These are phyloP conservation scores for Ascochyta clinopodiicola DNA, from an alignment of 2,329 filamentous ascomycete genomes.

Conservation along the genomic window DNA sequence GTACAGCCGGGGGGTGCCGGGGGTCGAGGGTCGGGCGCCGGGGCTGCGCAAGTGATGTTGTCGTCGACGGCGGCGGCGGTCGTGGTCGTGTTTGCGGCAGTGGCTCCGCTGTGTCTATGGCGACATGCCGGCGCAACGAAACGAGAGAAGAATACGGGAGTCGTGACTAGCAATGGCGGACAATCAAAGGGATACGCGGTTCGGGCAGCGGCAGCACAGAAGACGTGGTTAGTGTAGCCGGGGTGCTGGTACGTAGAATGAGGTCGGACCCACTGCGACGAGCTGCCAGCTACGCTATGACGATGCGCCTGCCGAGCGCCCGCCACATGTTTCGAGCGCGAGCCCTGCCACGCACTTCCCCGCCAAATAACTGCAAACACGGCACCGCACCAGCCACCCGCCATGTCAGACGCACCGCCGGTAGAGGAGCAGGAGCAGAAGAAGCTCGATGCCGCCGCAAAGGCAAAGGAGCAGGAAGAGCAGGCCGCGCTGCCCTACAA, in stretches of 20 bases:
- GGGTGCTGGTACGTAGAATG: constrained; percentile 11
- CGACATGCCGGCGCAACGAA: constrained; percentile 34
- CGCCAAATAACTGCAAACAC: constrained; percentile 9
- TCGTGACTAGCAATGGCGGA: constrained; percentile 23
- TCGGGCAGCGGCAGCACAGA: constrained; percentile 20
- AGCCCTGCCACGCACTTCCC: constrained; percentile 11
- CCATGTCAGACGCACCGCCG: constrained; percentile 54
- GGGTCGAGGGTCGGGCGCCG: constrained; percentile 3
- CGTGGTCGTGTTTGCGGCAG: constrained; percentile 20
- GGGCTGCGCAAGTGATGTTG: constrained; percentile 15
- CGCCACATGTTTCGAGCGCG: constrained; percentile 13
- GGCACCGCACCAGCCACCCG: constrained; percentile 14
- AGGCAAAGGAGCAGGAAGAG: constrained; percentile 80
- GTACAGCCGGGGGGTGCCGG: constrained; percentile 16
- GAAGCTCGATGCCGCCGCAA: constrained; percentile 63
- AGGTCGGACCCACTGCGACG: constrained; percentile 16
- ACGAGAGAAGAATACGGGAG: constrained; percentile 24
- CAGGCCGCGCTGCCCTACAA: constrained; percentile 94
- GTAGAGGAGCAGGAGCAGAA: constrained; percentile 64
- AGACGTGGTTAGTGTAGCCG: constrained; percentile 17
- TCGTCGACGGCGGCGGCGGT: constrained; percentile 15
- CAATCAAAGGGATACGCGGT: constrained; percentile 14
- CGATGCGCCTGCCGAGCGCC: constrained; percentile 21
- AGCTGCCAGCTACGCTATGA: constrained; percentile 28
- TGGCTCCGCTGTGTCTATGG: constrained; percentile 31